Evolutionary conservation across 1,284 basidiomycete genomes (phyloP).

Genomic region (Xerocomus cyaneibrunnescens): DNA sequence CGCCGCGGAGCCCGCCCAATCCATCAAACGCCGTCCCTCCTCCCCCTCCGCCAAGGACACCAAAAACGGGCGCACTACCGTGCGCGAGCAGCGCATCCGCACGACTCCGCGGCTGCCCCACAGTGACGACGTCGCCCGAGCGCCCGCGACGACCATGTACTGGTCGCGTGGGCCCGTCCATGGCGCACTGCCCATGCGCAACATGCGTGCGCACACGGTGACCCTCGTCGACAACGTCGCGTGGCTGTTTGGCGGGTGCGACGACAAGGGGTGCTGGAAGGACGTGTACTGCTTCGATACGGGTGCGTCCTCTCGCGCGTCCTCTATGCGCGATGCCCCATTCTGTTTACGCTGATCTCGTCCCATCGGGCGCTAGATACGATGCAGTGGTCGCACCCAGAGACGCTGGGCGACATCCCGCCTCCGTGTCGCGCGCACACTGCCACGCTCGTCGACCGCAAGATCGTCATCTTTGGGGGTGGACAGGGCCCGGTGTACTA

Average conservation of each 20-base stretch:
- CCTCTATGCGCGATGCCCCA: too few relatives aligned
- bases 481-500: conserved; percentile 79
- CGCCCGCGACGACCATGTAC: conserved; percentile 71
- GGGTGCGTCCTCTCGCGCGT: conserved; percentile 44
- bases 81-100: conserved; percentile 37
- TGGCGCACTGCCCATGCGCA: conserved; percentile 69
- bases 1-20: conserved; percentile 14
- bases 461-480: conserved; percentile 83
- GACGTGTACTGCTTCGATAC: conserved; percentile 88
- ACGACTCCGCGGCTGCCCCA: conserved; percentile 55
- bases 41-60: conserved; percentile 31
- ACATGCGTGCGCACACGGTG: conserved; percentile 82
- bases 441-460: conserved; percentile 80
- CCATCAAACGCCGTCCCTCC: conserved; percentile 29
- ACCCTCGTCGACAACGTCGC: conserved; percentile 80
- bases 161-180: conserved; percentile 85
- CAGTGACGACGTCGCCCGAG: conserved; percentile 54
- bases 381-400: conserved; percentile 84
- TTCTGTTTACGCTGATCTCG: not conserved
- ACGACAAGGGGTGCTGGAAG: conserved; percentile 72
- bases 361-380: conserved; percentile 57
- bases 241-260: conserved; percentile 90
- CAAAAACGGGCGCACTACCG: conserved; percentile 17
- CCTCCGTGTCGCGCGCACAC: conserved; percentile 88
- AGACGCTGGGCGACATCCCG: conserved; percentile 71